Conservation (phyloP, 257 asterid species). For the Sherardia arvensis region DNA sequence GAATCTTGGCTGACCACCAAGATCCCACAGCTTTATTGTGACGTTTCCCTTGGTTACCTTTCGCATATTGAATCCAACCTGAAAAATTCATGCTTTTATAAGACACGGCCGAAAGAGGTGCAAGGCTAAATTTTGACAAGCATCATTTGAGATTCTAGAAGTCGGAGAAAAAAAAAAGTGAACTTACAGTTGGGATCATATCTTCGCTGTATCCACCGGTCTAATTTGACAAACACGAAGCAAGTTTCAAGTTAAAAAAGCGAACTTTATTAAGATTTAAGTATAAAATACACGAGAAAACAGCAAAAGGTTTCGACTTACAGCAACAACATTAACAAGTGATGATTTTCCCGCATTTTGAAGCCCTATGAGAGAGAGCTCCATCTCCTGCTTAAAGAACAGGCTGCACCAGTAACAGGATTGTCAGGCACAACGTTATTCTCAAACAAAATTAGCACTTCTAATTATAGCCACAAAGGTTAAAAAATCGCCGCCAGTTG, state of each 20-base stretch:
- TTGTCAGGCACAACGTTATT: neutral
- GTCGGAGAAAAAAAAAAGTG: slow-evolving; percentile 10
- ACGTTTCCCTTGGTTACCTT: slow-evolving; percentile 97
- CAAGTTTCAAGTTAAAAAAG: slow-evolving; percentile 14
- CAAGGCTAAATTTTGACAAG: neutral
- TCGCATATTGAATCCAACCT: slow-evolving; percentile 98
- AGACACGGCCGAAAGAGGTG: slow-evolving; percentile 3
- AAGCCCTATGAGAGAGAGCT: slow-evolving; percentile 92
- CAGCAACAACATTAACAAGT: slow-evolving; percentile 91
- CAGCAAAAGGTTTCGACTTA: slow-evolving; percentile 36
- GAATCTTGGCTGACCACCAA: slow-evolving; percentile 99
- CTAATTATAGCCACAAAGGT: too few species aligned
- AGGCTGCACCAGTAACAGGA: slow-evolving; percentile 47
- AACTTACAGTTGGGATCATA: slow-evolving; percentile 96
- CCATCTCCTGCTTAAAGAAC: slow-evolving; percentile 99
- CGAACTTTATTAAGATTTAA: slow-evolving; percentile 9
- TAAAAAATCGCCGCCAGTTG: too few species aligned
- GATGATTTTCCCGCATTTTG: slow-evolving; percentile 99
- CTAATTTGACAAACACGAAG: slow-evolving; percentile 24
- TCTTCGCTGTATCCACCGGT: slow-evolving; percentile 99
- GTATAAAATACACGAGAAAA: slow-evolving; percentile 1
- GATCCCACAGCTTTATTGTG: slow-evolving; percentile 97
- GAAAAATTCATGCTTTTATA: slow-evolving; percentile 15
- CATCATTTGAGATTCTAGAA: slow-evolving; percentile 2
- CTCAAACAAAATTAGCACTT: neutral